Percentiles rank a stretch among this genome's conserved stretches.
phyloP scores from a whole-genome alignment of 140 eudicot species.

The Eryngium alpinum region DNA sequence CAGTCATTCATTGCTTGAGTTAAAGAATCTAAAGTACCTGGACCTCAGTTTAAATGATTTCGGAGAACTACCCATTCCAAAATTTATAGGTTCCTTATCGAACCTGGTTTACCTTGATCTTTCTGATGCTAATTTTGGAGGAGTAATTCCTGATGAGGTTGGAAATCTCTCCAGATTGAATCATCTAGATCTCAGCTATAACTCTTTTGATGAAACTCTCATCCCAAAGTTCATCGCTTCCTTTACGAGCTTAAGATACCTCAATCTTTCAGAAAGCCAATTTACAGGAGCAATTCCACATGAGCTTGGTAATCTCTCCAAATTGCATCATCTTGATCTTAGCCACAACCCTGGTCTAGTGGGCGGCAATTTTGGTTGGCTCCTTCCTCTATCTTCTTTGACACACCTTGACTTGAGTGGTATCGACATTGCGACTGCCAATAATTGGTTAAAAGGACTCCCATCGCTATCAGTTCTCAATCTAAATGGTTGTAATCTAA shows the following conservation, averaged over 20 bases:
- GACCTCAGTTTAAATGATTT: not conserved
- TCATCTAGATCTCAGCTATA: not conserved
- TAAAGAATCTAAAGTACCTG: not conserved
- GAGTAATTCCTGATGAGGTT: not conserved
- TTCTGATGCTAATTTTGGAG: not conserved
- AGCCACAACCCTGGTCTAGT: not conserved
- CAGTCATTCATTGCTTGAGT: slow-evolving; percentile 7
- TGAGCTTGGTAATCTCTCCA: not conserved
- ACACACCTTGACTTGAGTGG: slow-evolving; percentile 16
- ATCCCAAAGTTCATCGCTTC: slow-evolving; percentile 2
- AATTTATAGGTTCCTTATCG: slow-evolving; percentile 2
- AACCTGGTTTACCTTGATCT: not conserved
- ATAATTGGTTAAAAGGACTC: slow-evolving; percentile 25
- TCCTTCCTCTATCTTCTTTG: slow-evolving; percentile 13
- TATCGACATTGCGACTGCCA: slow-evolving; percentile 11
- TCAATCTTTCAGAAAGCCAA: not conserved
- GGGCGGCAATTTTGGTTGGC: slow-evolving; percentile 14
- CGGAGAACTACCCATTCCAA: not conserved
- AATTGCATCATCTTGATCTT: not conserved
- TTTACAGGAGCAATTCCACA: not conserved
- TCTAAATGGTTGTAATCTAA: slow-evolving; percentile 6
- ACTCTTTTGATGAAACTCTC: not conserved
- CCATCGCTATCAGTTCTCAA: slow-evolving; percentile 16
- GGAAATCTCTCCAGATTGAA: not conserved
- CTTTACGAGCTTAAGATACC: not conserved